phyloP scores from a whole-genome alignment of 331 rosid species.

The Spiraea crenata region DNA sequence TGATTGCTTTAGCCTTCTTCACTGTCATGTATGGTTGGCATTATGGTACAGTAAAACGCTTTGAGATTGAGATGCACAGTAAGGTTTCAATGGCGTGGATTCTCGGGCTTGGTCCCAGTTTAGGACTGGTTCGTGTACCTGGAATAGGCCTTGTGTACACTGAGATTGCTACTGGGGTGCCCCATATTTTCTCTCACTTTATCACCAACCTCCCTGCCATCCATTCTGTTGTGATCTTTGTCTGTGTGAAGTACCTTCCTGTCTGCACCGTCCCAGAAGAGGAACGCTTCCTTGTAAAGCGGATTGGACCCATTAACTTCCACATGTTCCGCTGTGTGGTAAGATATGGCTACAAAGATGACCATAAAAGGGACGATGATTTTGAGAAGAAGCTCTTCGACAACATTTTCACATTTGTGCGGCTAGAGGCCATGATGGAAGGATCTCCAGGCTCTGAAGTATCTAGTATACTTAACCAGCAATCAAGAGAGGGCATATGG shows the following conservation, averaged over 20 bases:
- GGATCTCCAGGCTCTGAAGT: conserved; percentile 84
- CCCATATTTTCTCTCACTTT: conserved; percentile 90
- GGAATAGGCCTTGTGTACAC: conserved; percentile 93
- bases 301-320: conserved; percentile 82
- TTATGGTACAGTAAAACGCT: conserved; percentile 79
- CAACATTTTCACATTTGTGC: conserved; percentile 58
- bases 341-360: conserved; percentile 91
- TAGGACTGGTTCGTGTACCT: conserved; percentile 94
- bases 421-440: conserved; percentile 93
- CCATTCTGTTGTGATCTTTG: conserved; percentile 80
- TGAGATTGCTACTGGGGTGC: conserved; percentile 90
- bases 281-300: conserved; percentile 83
- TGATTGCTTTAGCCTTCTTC: conserved; percentile 73
- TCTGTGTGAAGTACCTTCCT: conserved; percentile 92
- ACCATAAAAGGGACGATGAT: conserved; percentile 79
- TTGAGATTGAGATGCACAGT: conserved; percentile 83
- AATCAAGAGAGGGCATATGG: conserved; percentile 44
- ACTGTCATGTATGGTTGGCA: conserved; percentile 89
- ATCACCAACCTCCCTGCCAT: conserved; percentile 94
- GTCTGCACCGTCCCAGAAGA: conserved; percentile 93
- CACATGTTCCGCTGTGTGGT: conserved; percentile 94
- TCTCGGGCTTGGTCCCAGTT: conserved; percentile 94
- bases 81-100: conserved; percentile 98
- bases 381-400: conserved; percentile 88
- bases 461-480: conserved; percentile 59